Conservation (phyloP, 495 filamentous ascomycete species). For the Aspergillus saccharolyticus region DNA sequence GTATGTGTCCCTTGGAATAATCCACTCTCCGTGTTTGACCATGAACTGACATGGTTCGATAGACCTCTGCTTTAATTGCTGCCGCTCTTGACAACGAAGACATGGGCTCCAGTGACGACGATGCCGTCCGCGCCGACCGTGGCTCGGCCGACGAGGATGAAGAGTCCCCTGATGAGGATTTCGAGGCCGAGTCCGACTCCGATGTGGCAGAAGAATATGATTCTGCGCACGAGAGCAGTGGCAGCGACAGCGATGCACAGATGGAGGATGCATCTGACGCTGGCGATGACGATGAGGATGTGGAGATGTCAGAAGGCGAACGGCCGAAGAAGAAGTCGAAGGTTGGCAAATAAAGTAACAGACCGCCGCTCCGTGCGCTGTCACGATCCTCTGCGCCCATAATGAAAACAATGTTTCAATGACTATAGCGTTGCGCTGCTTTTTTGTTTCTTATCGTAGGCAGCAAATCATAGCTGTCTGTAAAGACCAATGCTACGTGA, state of each 20-base stretch:
- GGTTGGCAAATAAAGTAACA: constrained; percentile 28
- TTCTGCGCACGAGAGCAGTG: constrained; percentile 80
- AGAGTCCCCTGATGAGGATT: constrained; percentile 93
- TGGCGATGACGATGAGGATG: constrained; percentile 48
- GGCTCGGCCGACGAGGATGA: constrained; percentile 95
- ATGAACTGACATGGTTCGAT: constrained; percentile 3
- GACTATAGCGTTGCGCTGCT: neutral
- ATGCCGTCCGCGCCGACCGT: constrained; percentile 63
- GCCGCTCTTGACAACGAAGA: constrained; percentile 75
- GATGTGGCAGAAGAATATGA: constrained; percentile 98
- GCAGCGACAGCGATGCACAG: constrained; percentile 59
- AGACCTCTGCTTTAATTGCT: constrained; percentile 59
- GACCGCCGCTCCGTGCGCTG: neutral
- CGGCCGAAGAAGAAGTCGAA: constrained; percentile 71
- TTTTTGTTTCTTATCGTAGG: neutral
- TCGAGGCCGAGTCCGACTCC: constrained; percentile 82
- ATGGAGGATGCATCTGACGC: constrained; percentile 55
- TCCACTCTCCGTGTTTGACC: neutral
- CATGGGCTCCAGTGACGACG: constrained; percentile 80
- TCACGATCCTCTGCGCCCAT: constrained; percentile 5
- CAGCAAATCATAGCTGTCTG: too few species aligned
- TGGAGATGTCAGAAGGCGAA: constrained; percentile 28
- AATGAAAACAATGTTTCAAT: constrained; percentile 12
- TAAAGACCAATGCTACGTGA: too few species aligned
- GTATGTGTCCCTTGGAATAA: constrained; percentile 27